phyloP scores from a whole-genome alignment of 139 green algal species.

The Eudorina sp. region DNA sequence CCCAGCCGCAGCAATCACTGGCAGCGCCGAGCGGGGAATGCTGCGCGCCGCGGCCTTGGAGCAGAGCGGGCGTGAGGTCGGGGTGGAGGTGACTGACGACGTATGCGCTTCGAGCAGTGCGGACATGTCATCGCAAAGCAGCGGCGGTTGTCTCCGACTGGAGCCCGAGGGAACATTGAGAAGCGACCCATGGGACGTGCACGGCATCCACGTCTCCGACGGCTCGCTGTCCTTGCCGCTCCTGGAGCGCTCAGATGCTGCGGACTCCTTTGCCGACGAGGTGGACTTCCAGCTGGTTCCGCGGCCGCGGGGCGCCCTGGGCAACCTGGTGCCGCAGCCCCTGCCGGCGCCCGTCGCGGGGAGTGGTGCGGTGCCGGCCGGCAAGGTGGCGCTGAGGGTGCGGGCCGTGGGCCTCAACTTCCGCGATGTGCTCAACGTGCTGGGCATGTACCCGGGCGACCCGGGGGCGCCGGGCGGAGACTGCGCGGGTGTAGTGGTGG shows the following conservation, averaged over 20 bases:
- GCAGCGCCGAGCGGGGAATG: not conserved
- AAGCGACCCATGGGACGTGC: not conserved
- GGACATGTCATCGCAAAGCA: no score
- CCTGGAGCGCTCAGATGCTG: not conserved
- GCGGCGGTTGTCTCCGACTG: no score
- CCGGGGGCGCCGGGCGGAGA: slow-evolving; percentile 22
- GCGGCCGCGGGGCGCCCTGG: slow-evolving; percentile 63
- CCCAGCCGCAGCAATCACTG: not conserved
- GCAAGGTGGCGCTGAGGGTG: slow-evolving; percentile 24
- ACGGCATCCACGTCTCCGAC: not conserved
- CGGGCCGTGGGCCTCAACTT: slow-evolving; percentile 37
- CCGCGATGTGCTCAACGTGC: slow-evolving; percentile 44
- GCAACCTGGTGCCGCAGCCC: slow-evolving; percentile 59
- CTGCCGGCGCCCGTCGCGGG: slow-evolving; percentile 15
- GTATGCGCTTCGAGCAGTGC: no score
- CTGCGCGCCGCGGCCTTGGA: slow-evolving; percentile 47
- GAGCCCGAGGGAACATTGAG: no score
- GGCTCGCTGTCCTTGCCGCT: not conserved
- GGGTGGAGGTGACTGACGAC: no score
- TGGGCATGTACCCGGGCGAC: slow-evolving; percentile 41
- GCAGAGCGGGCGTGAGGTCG: not conserved
- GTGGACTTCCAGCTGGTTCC: slow-evolving; percentile 64
- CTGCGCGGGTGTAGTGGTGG: slow-evolving; percentile 59
- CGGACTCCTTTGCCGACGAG: not conserved
- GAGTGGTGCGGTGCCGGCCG: not conserved